Percentiles rank a stretch among this genome's conserved stretches.
Evolutionary conservation across 176 grass and related monocot species (phyloP).

Genomic region (bread wheat (Triticum aestivum)): IWGSC_CS_RefSeq_v2.1 NC_057802.1:213587106-213587605

Average conservation of each 20-base stretch:
- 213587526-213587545: background rate
- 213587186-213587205: background rate
- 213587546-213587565: background rate
- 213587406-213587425: background rate
- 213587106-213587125: background rate
- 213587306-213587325: background rate
- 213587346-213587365: background rate
- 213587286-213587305: background rate
- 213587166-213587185: background rate
- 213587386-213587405: background rate
- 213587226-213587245: background rate
- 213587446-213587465: background rate
- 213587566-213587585: background rate
- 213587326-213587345: background rate
- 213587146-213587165: background rate
- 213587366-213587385: background rate
- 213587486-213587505: background rate
- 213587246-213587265: background rate
- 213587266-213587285: background rate
- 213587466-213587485: background rate
- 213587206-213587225: background rate
- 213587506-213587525: background rate
- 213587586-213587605: background rate
- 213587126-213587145: background rate
- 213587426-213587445: background rate